Evolutionary conservation across 192 early-diverging fungal species (phyloP).

Genomic region (Pecoramyces ruminantium): DNA sequence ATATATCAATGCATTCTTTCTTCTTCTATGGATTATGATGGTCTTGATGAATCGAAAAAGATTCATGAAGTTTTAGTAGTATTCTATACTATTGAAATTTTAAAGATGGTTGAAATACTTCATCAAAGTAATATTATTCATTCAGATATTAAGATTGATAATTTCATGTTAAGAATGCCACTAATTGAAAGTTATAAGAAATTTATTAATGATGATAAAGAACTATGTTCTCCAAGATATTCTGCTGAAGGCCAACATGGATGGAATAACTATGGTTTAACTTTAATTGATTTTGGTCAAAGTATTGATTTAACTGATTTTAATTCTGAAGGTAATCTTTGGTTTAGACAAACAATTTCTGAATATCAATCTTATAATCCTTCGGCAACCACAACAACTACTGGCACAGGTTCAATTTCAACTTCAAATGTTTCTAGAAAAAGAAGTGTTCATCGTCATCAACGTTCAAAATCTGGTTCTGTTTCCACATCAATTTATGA

Average conservation of each 20-base stretch:
- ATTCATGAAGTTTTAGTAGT: slow-evolving; percentile 18
- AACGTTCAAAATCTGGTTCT: not conserved
- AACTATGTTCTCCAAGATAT: slow-evolving; percentile 16
- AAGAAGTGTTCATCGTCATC: slow-evolving; percentile 8
- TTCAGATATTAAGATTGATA: slow-evolving; percentile 24
- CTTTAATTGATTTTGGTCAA: slow-evolving; percentile 16
- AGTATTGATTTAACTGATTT: slow-evolving; percentile 13
- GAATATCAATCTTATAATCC: not conserved
- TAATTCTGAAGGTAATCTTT: not conserved
- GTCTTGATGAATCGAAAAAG: not conserved
- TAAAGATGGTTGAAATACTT: slow-evolving; percentile 17
- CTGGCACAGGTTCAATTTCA: too few relatives aligned
- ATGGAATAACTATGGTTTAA: slow-evolving; percentile 17
- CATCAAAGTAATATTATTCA: slow-evolving; percentile 28
- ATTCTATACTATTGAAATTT: slow-evolving; percentile 26
- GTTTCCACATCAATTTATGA: not conserved
- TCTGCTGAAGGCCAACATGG: slow-evolving; percentile 13
- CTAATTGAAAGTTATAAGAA: not conserved
- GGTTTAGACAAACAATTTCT: not conserved
- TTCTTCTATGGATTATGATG: not conserved
- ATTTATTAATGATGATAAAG: slow-evolving; percentile 1
- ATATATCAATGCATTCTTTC: not conserved
- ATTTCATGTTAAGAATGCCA: slow-evolving; percentile 13
- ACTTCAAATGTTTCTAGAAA: slow-evolving; percentile 3
- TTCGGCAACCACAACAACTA: not conserved